These are phyloP conservation scores for Rhypophila decipiens DNA, from an alignment of 495 filamentous ascomycete species.

Conservation along the genomic window DNA sequence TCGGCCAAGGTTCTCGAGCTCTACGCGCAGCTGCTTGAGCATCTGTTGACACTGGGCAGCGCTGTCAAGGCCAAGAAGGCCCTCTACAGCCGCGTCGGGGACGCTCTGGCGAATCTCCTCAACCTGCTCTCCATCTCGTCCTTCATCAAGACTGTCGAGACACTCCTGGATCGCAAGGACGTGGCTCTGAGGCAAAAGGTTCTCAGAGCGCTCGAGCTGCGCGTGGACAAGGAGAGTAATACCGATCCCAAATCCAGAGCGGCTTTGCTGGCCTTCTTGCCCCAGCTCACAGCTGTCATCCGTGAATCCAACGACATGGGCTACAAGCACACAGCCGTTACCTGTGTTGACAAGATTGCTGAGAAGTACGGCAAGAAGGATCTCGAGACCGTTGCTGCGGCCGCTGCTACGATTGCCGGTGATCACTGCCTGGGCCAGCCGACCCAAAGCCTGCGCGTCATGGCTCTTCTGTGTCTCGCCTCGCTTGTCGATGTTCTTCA, in stretches of 20 bases:
- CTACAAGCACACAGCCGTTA: slow-evolving; percentile 73
- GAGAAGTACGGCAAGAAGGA: slow-evolving; percentile 91
- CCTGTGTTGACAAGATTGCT: slow-evolving; percentile 82
- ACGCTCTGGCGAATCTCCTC: slow-evolving; percentile 67
- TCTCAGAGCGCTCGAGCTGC: slow-evolving; percentile 67
- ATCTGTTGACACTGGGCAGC: slow-evolving; percentile 55
- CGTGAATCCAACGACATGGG: slow-evolving; percentile 60
- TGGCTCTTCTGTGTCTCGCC: slow-evolving; percentile 81
- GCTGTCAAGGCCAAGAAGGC: slow-evolving; percentile 52
- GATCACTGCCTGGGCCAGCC: slow-evolving; percentile 64
- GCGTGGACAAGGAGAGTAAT: slow-evolving; percentile 62
- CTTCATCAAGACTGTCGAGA: slow-evolving; percentile 77
- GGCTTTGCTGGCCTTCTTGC: slow-evolving; percentile 70
- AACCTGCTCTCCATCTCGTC: slow-evolving; percentile 73
- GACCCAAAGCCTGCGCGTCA: slow-evolving; percentile 65
- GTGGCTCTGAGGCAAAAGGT: slow-evolving; percentile 70
- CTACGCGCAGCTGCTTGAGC: slow-evolving; percentile 67
- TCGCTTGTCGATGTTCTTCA: slow-evolving; percentile 83
- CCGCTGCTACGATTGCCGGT: slow-evolving; percentile 71
- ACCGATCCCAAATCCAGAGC: slow-evolving; percentile 58
- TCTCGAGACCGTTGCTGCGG: slow-evolving; percentile 54
- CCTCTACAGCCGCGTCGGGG: slow-evolving; percentile 57
- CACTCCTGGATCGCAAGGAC: slow-evolving; percentile 64
- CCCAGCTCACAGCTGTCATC: slow-evolving; percentile 67
- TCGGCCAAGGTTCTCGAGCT: slow-evolving; percentile 55